Evolutionary conservation across 768 basidiomycete species (phyloP), one percentile per base, ranked within the genome.

Genomic region (Boletus rubropictus): DNA sequence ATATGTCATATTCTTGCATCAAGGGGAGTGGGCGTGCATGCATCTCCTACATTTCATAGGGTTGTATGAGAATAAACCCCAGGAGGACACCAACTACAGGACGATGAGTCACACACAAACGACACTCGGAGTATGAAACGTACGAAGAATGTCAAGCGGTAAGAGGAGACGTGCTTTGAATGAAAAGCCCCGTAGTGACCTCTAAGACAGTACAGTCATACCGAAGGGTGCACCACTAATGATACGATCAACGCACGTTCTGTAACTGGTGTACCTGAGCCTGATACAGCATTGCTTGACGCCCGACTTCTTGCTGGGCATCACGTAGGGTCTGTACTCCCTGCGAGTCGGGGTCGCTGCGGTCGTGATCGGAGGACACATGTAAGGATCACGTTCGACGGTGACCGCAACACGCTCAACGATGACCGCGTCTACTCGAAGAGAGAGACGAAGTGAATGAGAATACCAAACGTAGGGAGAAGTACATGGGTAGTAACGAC

Each of bases 1-100:
- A 75, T 44, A 89, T 63, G 42, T 88, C 86, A 50, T 86, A 86
- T 57, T 82, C 77, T 55, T 81, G 79, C 63, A 87, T 75, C 20
- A 89, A 63, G 3, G 88, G 66, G 0, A 79, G 66, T 36, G 91
- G 68, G 44, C 84, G 81, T 2, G 78, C 72, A 21, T 88, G 86
- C 52, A 89, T 75, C 44, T 80, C 81, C 43, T 80, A 77, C 6
- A 87, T 72, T 62, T 83, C 79, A 48, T 74, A 67, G 3, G 83
- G 84, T 49, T 86, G 78, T 43, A 89, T 74, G 51, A 87, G 72
- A 8, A 76, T 67, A 49, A 86, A 77, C 22, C 79, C 86, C 3
- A 88, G 62, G 35, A 82, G 59, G 9, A 77, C 68, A 7, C 88
- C 87, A 22, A 89, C 86, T 89, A 45, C 18, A 11, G 37, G 33